Conservation (phyloP, 176 grass and related monocot genomes). For the Melocanna baccifera region DNA sequence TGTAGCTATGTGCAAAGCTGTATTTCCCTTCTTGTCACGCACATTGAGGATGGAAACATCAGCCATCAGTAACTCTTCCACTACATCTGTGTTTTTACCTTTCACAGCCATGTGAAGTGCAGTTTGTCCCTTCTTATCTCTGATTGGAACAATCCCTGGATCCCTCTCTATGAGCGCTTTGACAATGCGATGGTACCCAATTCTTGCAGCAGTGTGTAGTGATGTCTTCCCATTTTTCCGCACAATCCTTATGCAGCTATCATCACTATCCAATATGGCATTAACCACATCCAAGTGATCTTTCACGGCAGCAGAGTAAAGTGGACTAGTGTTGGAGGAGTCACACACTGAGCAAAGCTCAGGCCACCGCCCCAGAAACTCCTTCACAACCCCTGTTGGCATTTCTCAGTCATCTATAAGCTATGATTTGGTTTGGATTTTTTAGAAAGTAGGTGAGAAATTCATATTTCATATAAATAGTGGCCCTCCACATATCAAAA, state of each 20-base stretch:
- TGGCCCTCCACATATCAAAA: not conserved
- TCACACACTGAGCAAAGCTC: constrained; percentile 60
- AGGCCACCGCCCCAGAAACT: constrained; percentile 72
- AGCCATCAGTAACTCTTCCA: constrained; percentile 79
- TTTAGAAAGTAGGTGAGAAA: not conserved
- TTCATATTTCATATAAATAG: not conserved
- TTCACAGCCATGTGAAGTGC: constrained; percentile 99
- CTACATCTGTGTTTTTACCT: constrained; percentile 86
- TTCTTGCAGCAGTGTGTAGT: constrained; percentile 74
- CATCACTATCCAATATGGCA: constrained; percentile 67
- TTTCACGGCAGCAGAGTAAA: constrained; percentile 89
- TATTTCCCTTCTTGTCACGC: constrained; percentile 92
- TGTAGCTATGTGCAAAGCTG: constrained; percentile 91
- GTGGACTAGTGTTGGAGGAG: constrained; percentile 78
- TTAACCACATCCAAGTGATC: constrained; percentile 90
- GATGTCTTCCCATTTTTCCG: constrained; percentile 91
- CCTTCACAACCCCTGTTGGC: constrained; percentile 67
- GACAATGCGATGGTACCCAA: constrained; percentile 74
- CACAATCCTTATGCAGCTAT: constrained; percentile 64
- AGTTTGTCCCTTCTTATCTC: constrained; percentile 92
- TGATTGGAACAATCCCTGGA: constrained; percentile 70
- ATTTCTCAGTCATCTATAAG: too few relatives aligned
- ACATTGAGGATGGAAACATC: constrained; percentile 87
- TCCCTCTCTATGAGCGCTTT: constrained; percentile 76
- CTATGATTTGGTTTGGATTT: too few relatives aligned